A percentile compares a stretch with the other conserved stretches of the same genome.
These are phyloP conservation scores for Azolla pinnata DNA, from an alignment of 75 land plant species.

Conservation along the genomic window DNA sequence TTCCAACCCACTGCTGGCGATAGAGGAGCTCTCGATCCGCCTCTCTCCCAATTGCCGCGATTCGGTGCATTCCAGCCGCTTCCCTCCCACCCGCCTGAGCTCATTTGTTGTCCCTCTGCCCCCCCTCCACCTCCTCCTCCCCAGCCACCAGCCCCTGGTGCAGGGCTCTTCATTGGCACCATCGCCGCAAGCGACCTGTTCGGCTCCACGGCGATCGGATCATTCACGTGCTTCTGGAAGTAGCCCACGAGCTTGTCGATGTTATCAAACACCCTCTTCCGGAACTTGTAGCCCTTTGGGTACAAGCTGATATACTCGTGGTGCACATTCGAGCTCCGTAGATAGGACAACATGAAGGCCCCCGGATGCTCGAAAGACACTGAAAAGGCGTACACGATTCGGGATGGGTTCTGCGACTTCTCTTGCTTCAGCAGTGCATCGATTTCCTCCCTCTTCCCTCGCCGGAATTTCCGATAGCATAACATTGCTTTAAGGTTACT, in stretches of 20 bases:
- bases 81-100: slow-evolving; percentile 31
- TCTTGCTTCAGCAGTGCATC: slow-evolving; percentile 63
- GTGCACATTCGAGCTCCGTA: slow-evolving; percentile 64
- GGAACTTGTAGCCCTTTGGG: slow-evolving; percentile 84
- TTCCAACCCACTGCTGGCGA: slow-evolving; percentile 3
- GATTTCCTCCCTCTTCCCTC: slow-evolving; percentile 63
- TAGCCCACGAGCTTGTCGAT: slow-evolving; percentile 69
- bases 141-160: slow-evolving; percentile 35
- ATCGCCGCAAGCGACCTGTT: slow-evolving; percentile 69
- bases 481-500: slow-evolving; percentile 65
- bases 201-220: slow-evolving; percentile 51
- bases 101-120: slow-evolving; percentile 16
- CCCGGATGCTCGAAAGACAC: slow-evolving; percentile 93
- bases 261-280: slow-evolving; percentile 68
- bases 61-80: not conserved
- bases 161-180: slow-evolving; percentile 79
- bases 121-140: slow-evolving; percentile 34
- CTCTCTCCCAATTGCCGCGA: slow-evolving; percentile 25
- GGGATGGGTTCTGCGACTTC: slow-evolving; percentile 56
- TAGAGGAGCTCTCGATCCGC: not conserved
- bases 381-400: slow-evolving; percentile 73
- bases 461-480: slow-evolving; percentile 69
- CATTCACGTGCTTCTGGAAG: slow-evolving; percentile 81
- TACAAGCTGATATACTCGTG: slow-evolving; percentile 77
- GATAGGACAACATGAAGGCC: slow-evolving; percentile 71